These are phyloP conservation scores for Leccinum arenicola DNA, from an alignment of 768 basidiomycete species.

Conservation along the genomic window DNA sequence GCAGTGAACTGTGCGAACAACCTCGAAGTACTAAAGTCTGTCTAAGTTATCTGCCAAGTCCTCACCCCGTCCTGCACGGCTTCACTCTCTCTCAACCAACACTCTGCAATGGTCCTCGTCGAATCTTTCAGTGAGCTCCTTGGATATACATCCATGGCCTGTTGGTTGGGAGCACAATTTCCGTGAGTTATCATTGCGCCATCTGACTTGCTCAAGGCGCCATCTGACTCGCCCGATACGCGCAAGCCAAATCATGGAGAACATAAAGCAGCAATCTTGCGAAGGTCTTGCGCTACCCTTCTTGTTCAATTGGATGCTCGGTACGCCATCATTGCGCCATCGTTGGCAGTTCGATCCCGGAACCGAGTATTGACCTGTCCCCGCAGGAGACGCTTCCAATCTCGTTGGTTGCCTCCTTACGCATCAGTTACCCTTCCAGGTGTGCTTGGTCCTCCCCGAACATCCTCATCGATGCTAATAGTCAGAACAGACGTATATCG, in stretches of 20 bases:
- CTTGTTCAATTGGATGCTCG: conserved; percentile 88
- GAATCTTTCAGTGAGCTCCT: conserved; percentile 54
- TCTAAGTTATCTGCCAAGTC: too few relatives aligned
- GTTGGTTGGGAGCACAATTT: conserved; percentile 86
- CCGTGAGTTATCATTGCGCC: conserved; percentile 55
- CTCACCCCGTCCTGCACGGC: neutral
- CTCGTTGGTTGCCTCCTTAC: conserved; percentile 90
- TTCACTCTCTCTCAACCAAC: neutral
- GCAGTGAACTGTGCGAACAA: conserved; percentile 11
- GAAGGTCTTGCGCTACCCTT: conserved; percentile 93
- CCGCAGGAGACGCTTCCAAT: conserved; percentile 86
- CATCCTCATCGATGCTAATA: conserved; percentile 6
- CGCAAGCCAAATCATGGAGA: conserved; percentile 79
- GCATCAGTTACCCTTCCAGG: conserved; percentile 93
- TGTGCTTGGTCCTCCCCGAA: conserved; percentile 33
- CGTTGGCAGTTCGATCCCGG: neutral
- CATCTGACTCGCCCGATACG: conserved; percentile 6
- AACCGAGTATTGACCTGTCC: conserved; percentile 3
- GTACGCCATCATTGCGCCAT: conserved; percentile 42
- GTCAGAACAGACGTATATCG: conserved; percentile 72
- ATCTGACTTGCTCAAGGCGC: neutral
- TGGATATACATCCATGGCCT: conserved; percentile 69
- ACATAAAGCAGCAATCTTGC: conserved; percentile 69
- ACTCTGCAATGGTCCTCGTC: conserved; percentile 19
- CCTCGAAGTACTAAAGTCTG: too few relatives aligned